Percentiles rank a stretch among this genome's conserved stretches.
phyloP scores from a whole-genome alignment of 148 eudicot species.

The Rhododendron mucronatum region DNA sequence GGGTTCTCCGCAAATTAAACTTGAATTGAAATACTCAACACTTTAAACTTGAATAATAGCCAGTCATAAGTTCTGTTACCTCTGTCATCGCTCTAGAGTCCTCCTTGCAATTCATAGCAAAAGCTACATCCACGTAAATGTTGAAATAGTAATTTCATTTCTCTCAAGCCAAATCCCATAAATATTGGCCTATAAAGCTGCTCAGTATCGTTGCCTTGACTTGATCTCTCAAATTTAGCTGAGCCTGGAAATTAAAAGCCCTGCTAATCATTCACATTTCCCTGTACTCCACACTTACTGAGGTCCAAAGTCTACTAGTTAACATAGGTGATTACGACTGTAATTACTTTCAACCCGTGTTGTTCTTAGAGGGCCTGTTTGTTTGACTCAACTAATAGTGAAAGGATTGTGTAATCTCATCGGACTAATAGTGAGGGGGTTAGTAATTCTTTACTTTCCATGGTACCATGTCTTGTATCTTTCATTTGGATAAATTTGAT shows the following conservation, averaged over 20 bases:
- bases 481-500: too few species aligned
- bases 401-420: neutral
- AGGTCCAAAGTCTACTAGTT: neutral
- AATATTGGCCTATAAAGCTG: neutral
- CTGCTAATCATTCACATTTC: neutral
- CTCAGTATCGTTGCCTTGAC: neutral
- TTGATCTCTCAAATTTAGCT: neutral
- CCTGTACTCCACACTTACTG: neutral
- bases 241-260: neutral
- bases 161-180: neutral
- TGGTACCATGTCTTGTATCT: too few species aligned
- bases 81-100: neutral
- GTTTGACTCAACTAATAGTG: neutral
- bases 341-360: neutral
- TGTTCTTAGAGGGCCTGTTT: neutral
- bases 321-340: neutral
- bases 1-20: neutral
- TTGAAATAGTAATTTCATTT: neutral
- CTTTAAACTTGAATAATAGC: neutral
- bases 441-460: neutral
- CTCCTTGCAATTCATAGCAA: neutral
- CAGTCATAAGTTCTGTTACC: neutral
- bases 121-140: neutral
- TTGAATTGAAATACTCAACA: neutral
- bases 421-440: neutral